Conservation (phyloP, 441 rosid species). For the Gossypium laxum region DNA sequence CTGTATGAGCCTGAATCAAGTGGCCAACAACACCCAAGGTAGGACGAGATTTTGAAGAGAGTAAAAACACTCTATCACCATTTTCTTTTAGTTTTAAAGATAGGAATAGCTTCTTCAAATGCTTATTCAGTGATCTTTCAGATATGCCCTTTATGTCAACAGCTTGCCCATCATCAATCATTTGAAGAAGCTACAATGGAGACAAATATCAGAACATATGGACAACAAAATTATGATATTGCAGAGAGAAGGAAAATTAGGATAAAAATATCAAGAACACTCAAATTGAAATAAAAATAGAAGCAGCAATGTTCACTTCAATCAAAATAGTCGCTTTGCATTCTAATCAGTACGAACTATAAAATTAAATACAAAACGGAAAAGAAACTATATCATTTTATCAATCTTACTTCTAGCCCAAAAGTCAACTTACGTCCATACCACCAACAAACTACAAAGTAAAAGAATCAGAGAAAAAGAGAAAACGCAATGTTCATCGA, state of each 20-base stretch:
- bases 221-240: background rate
- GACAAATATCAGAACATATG: background rate
- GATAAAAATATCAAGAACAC: background rate
- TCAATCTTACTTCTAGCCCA: conserved; percentile 3
- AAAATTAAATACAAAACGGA: background rate
- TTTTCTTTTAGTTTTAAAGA: conserved; percentile 55
- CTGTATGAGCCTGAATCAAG: conserved; percentile 32
- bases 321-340: background rate
- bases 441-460: background rate
- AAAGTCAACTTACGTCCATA: background rate
- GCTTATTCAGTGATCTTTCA: conserved; percentile 47
- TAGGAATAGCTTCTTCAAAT: conserved; percentile 57
- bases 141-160: conserved; percentile 77
- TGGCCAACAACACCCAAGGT: conserved; percentile 52
- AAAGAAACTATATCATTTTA: background rate
- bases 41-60: conserved; percentile 38
- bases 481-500: background rate
- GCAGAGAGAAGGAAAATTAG: background rate
- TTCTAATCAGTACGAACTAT: background rate
- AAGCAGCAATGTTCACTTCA: background rate
- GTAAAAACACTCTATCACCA: conserved; percentile 57
- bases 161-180: conserved; percentile 89
- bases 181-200: conserved; percentile 52
- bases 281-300: background rate
- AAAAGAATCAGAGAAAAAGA: background rate